These are phyloP conservation scores for Tricladium varicosporioides DNA, from an alignment of 2,329 filamentous ascomycete species.

Conservation along the genomic window DNA sequence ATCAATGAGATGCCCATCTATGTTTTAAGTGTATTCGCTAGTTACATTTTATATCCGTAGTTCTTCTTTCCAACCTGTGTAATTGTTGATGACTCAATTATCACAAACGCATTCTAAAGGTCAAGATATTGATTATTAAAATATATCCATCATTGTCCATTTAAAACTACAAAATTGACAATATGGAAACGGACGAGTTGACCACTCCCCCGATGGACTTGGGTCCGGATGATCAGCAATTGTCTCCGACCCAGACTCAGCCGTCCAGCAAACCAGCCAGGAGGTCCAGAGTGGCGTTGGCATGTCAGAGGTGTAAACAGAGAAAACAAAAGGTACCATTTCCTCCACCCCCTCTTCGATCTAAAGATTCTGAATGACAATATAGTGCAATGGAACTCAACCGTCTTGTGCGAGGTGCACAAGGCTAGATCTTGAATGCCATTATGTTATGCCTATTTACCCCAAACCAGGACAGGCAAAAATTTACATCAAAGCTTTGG, in stretches of 20 bases:
- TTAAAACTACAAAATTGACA: too few species aligned
- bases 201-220: background rate
- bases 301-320: constrained; percentile 13
- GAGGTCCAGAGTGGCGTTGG: constrained; percentile 8
- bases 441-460: constrained; percentile 11
- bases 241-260: background rate
- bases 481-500: constrained; percentile 17
- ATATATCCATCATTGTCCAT: too few species aligned
- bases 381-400: constrained; percentile 13
- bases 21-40: too few species aligned
- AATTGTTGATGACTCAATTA: too few species aligned
- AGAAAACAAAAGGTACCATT: constrained; percentile 11
- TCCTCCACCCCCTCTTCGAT: background rate
- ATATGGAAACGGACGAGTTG: background rate
- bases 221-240: background rate
- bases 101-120: too few species aligned
- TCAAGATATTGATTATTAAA: too few species aligned
- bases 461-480: constrained; percentile 12
- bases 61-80: too few species aligned
- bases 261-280: constrained; percentile 3
- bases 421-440: constrained; percentile 9
- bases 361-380: background rate
- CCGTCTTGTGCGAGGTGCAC: constrained; percentile 12
- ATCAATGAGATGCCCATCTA: too few species aligned
- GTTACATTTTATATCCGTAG: too few species aligned